phyloP scores from a whole-genome alignment of 805 yeast species.

The Yarrowia sp. region DNA sequence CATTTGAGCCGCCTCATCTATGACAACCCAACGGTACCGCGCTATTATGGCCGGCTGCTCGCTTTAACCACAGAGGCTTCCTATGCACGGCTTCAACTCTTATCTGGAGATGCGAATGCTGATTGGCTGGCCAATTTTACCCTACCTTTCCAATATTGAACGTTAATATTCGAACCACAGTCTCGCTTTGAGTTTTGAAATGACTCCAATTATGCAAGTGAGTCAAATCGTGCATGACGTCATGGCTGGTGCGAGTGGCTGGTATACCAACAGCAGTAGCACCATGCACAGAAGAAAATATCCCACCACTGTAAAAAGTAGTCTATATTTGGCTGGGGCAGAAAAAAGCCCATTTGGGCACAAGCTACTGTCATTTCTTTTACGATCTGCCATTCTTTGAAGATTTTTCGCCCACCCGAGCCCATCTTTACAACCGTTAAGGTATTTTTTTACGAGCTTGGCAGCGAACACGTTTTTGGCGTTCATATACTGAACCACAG shows the following conservation, averaged over 20 bases:
- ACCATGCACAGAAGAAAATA: neutral
- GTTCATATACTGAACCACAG: no score
- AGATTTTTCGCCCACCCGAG: neutral
- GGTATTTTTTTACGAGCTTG: neutral
- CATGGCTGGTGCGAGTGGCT: neutral
- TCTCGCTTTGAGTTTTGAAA: neutral
- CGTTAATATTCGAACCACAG: neutral
- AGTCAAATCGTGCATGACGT: constrained; percentile 6
- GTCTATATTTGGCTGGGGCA: neutral
- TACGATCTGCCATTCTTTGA: neutral
- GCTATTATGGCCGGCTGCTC: neutral
- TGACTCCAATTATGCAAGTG: neutral
- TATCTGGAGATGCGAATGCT: neutral
- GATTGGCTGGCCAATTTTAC: neutral
- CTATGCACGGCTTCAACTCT: neutral
- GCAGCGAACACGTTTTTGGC: neutral
- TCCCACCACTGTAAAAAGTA: neutral
- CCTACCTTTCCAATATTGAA: neutral
- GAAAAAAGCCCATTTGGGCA: no score
- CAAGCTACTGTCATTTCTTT: neutral
- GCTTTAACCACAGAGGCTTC: neutral
- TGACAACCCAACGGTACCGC: no score
- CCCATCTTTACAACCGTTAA: neutral
- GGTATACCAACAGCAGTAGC: neutral
- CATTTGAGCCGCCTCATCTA: no score